These are phyloP conservation scores for Onygena corvina DNA, from an alignment of 2,329 filamentous ascomycete genomes.

Conservation along the genomic window DNA sequence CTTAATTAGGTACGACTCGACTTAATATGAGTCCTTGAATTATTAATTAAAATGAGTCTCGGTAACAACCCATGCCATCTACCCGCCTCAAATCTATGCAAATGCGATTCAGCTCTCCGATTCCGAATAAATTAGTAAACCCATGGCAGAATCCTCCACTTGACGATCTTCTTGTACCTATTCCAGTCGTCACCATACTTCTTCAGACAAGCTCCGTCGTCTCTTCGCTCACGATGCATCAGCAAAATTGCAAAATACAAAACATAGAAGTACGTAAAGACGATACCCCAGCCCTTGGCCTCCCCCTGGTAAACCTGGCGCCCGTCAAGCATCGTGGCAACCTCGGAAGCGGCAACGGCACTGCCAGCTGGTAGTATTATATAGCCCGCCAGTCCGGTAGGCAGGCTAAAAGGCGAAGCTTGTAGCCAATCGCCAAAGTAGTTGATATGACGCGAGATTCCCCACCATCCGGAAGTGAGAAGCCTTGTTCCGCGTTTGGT, in stretches of 20 bases:
- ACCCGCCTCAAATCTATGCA: no score
- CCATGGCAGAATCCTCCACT: constrained; percentile 14
- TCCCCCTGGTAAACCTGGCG: constrained; percentile 10
- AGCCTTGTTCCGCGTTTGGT: constrained; percentile 36
- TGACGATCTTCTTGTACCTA: constrained; percentile 14
- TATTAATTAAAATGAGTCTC: no score
- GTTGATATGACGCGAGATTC: constrained; percentile 16
- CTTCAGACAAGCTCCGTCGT: constrained; percentile 16
- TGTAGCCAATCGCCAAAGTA: constrained; percentile 18
- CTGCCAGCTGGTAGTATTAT: constrained; percentile 11
- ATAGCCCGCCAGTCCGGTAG: constrained; percentile 16
- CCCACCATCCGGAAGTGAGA: constrained; percentile 17
- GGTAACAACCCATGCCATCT: no score
- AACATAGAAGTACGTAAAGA: constrained; percentile 17
- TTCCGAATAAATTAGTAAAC: no score
- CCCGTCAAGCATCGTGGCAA: constrained; percentile 9
- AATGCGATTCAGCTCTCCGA: no score
- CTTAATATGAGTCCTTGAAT: no score
- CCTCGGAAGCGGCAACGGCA: constrained; percentile 1
- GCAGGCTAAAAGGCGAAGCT: constrained; percentile 15
- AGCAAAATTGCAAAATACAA: constrained; percentile 18
- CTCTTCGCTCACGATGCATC: constrained; percentile 17
- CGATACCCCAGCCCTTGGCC: constrained; percentile 14
- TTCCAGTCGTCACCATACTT: constrained; percentile 18
- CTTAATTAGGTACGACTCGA: no score